These are phyloP conservation scores for Lyophyllum atratum DNA, from an alignment of 768 basidiomycete species.

Conservation along the genomic window DNA sequence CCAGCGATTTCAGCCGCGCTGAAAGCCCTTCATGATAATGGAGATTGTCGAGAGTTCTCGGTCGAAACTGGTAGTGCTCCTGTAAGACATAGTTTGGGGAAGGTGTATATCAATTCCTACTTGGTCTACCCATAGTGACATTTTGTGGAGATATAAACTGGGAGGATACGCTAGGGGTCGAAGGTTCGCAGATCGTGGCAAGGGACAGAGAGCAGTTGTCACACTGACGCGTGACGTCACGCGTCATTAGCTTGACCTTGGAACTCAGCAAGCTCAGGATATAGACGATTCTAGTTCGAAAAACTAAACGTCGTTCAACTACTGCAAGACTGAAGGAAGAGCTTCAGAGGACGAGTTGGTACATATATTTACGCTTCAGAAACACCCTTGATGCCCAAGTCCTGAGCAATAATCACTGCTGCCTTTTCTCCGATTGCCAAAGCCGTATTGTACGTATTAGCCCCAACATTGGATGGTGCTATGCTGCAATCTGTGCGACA, in stretches of 20 bases:
- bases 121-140: constrained; percentile 76
- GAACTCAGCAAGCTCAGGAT: too few relatives aligned
- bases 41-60: constrained; percentile 79
- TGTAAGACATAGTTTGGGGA: neutral
- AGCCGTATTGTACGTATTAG: constrained; percentile 45
- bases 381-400: constrained; percentile 34
- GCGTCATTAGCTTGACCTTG: neutral
- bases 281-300: too few relatives aligned
- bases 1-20: constrained; percentile 76
- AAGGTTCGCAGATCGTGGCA: neutral
- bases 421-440: constrained; percentile 63
- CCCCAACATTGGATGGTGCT: constrained; percentile 38
- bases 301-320: too few relatives aligned
- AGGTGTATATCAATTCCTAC: constrained; percentile 27
- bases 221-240: constrained; percentile 21
- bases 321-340: too few relatives aligned
- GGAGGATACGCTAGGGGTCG: neutral
- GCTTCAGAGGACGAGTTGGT: too few relatives aligned
- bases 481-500: constrained; percentile 36
- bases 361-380: neutral
- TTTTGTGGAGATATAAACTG: constrained; percentile 21
- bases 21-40: constrained; percentile 88
- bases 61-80: constrained; percentile 67
- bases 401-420: constrained; percentile 58
- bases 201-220: neutral